Evolutionary conservation across 768 basidiomycete genomes (phyloP), one percentile per base, ranked within the genome.

Genomic region (Auricularia sp.): DNA sequence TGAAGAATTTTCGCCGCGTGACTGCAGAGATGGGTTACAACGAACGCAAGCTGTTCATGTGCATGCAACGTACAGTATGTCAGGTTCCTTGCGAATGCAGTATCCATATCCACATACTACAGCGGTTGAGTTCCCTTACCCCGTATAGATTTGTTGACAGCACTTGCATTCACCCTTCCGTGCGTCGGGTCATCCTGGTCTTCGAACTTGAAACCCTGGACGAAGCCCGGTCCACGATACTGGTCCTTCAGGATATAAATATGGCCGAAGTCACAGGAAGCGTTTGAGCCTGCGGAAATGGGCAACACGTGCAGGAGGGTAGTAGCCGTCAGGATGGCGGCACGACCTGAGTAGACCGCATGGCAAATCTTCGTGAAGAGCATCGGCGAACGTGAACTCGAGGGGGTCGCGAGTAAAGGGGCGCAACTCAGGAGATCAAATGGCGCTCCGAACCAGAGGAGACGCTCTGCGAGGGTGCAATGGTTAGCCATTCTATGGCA

Each of bases 111-210:
- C 39, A 86, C 77, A 66, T 84, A 87, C 72, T 86, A 82, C 62
- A 51, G 24, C 6, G 54, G 34, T 8, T 62, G 13, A 62, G 61
- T 29, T 8, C 21, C 13, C 7, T 16, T n/a, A 14, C 34, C 35
- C 62, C 34, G n/a, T 3, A 8, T 62, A 3, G 34, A 24, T 54
- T 3, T 18, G 61, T 33, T n/a, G 34, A 18, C n/a, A 10, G 11
- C 13, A 42, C 34, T 16, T 29, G 7, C 33, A 16, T n/a, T 29
- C 65, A 85, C 83, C 62, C 82, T 75, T n/a, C 86, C 86, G 66
- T 86, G 82, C 0, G 86, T 88, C n/a, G 85, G 85, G 70, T 88
- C 86, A 65, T 79, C 69, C 34, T 71, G 63, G 7, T 79, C 80
- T 67, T 83, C 77, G 81, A 81, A 87, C 1, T 69, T 72, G 76